Evolutionary conservation across 1,284 basidiomycete species (phyloP), one percentile per base, ranked within the genome.

Genomic region (Fomitopsis schrenkii): DNA sequence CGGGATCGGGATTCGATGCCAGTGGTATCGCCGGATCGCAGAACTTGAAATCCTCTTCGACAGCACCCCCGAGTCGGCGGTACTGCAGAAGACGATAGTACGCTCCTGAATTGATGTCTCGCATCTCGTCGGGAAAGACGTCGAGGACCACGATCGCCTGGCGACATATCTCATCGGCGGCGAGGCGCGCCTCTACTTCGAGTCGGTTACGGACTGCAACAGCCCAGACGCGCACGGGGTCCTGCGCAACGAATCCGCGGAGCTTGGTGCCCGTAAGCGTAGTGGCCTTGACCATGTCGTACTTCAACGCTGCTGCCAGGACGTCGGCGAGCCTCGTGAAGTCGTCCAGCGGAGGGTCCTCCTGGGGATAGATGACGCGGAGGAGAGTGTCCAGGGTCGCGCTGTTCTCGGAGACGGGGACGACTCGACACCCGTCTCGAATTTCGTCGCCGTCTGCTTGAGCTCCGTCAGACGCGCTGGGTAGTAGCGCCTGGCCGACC

Each of bases 141-240:
- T 63, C 44, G 3, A 54, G n/a, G 1, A 54, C 35, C 9, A n/a
- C 15, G 14, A 54, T 9, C 9, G 15, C n/a, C 33, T 48, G 26
- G 8, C 22, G 15, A 8, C 17, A 30, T 30, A 46, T 41, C 38
- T 57, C 45, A 9, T 30, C 28, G 12, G 55, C 58, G 2, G 58
- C 58, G 12, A n/a, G n/a, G 15, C 42, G 19, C 2, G 57, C 56
- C 38, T 62, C 60, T n/a, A 9, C 12, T 38, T 64, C 57, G 36
- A 76, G 69, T 3, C 59, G 59, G 55, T 69, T 65, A 9, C 68
- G 67, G 58, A 70, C 63, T 4, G 75, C 66, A 6, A 64, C 33
- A 1, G 66, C 62, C 62, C 62, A 69, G 2, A 59, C 56, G 1
- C 40, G 44, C 10, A 67, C n/a, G 1, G 66, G 66, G 0, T 42